Base-by-base conservation (phyloP, 2,329 filamentous ascomycete species). In the Trichocomaceae sp. region DNA sequence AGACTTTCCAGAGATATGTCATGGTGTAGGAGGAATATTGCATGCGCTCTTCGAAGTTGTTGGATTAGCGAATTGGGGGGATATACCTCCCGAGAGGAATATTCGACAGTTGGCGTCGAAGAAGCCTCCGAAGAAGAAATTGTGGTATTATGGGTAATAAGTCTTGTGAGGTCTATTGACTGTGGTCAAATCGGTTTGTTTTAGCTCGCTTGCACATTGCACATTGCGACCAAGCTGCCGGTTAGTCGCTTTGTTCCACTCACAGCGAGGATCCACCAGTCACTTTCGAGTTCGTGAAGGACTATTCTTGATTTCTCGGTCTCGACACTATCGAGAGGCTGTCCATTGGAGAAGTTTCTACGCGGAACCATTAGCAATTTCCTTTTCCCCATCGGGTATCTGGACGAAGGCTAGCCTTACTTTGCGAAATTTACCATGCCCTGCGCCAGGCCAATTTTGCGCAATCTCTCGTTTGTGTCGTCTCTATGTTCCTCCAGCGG, bases 181-280 rank as follows among this genome's bases (percentile, higher is more conserved):
- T 90, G 56, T 50, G 47, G 63, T 48, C 31, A 49, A 10, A 33
- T 54, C 58, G 55, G 52, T 56, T 51, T 51, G 55, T 53, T 56
- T 51, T 51, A 47, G 55, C 19, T 46, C 51, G 37, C n/a, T 20
- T 42, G 46, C 17, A 50, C 12, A 19, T 20, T 42, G 46, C 17
- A 50, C 12, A 19, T 26, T 15, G 23, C 7, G 26, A 47, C 37
- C 17, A 31, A 22, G 10, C 19, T 23, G 8, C 13, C 15, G 5
- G 15, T 44, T 29, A 29, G 26, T 29, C 26, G 23, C 7, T 29
- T 29, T 29, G 26, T 29, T 22, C 41, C 50, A 74, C 87, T 66
- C 77, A 95, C 90, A 58, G 90, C 91, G 57, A 97, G 76, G 59
- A 97, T 85, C 95, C 95, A 99, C 93, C 93, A 99, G 29, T 88